Base-by-base conservation (phyloP, 208 protist species). In the Wallacemonas sp. region DNA sequence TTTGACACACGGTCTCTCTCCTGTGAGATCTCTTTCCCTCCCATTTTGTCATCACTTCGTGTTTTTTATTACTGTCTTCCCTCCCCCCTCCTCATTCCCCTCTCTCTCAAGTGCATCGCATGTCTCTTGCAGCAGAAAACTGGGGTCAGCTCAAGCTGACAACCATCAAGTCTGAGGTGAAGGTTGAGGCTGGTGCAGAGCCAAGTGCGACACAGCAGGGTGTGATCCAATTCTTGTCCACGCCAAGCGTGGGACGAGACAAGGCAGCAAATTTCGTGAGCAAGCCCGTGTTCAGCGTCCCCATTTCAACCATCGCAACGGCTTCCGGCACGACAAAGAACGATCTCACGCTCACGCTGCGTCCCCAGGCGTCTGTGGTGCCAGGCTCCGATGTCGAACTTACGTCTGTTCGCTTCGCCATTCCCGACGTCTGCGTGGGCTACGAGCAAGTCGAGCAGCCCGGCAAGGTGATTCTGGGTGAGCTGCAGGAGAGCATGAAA, bases 391-490 rank as follows among this genome's bases (percentile, higher is more conserved):
- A 69, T 6, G 1, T 94, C 68, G 83, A 96, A 61, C 62, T 96
- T 46, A 83, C 81, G 19, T 87, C 84, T 1, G 65, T 94, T 5
- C 85, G 87, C 57, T 94, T 96, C 70, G 87, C 85, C 16, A 84
- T 96, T 41, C 90, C 90, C 2, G 85, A 93, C 68, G 73, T 87
- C 5, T 93, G 85, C 52, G 76, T 93, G 9, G 90, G 85, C 39
- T 92, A 92, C 54, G 90, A 96, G 23, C 80, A 92, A 63, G 91
- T 86, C 19, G 87, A 96, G 62, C 80, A 90, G 70, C 87, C 87
- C 3, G 87, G 87, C 16, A 85, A 85, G 69, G 85, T 81, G 26
- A 72, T 94, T 38, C 57, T 93, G 19, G 57, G 71, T 21, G 74
- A 85, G 2, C 54, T 89, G 1, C 90, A 93, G 46, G 64, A 68